These are phyloP conservation scores for Acacia crassicarpa DNA, from an alignment of 306 rosid species.

Conservation along the genomic window DNA sequence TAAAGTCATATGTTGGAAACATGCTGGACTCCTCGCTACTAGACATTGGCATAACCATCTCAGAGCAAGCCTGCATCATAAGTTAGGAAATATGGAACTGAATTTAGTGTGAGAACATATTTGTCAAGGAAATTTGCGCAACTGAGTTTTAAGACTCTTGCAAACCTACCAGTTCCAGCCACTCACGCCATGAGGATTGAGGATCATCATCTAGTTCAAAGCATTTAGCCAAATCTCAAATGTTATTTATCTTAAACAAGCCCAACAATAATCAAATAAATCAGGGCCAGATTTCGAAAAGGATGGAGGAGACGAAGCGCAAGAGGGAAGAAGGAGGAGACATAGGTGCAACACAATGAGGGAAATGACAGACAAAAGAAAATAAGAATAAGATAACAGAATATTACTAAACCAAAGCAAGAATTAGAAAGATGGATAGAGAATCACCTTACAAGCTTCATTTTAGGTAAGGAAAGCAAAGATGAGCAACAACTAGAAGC, in stretches of 20 bases:
- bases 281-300: no score
- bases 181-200: slow-evolving; percentile 69
- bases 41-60: slow-evolving; percentile 94
- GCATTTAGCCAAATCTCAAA: slow-evolving; percentile 61
- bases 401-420: not conserved
- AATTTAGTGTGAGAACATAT: slow-evolving; percentile 24
- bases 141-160: not conserved
- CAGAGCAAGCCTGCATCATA: slow-evolving; percentile 71
- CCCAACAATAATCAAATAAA: no score
- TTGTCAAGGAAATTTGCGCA: slow-evolving; percentile 9
- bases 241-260: no score
- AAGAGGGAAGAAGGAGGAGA: no score
- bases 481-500: not conserved
- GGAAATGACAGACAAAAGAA: not conserved
- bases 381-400: not conserved
- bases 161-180: slow-evolving; percentile 93
- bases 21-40: slow-evolving; percentile 59
- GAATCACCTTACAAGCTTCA: slow-evolving; percentile 49
- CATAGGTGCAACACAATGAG: no score
- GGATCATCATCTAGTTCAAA: slow-evolving; percentile 74
- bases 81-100: slow-evolving; percentile 18
- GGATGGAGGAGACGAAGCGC: no score
- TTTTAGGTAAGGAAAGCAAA: slow-evolving; percentile 1
- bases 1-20: slow-evolving; percentile 60
- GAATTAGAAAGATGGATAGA: not conserved